These are phyloP conservation scores for Fusarium sp. DNA, from an alignment of 2,329 filamentous ascomycete genomes.

Conservation along the genomic window DNA sequence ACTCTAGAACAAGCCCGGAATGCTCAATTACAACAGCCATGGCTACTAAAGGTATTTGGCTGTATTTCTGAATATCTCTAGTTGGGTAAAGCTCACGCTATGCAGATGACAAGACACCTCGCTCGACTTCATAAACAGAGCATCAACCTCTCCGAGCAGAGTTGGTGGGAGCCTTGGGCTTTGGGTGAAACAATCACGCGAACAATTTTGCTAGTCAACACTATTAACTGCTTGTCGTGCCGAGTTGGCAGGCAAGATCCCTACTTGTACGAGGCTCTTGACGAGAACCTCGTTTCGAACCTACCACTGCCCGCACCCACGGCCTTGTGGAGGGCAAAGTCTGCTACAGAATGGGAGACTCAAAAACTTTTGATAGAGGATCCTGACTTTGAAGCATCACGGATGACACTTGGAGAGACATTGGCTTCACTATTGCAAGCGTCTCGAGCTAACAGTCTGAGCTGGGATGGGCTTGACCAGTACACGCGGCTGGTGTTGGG, in stretches of 20 bases:
- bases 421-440: neutral
- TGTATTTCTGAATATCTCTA: no score
- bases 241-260: neutral
- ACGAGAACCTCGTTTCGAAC: neutral
- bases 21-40: neutral
- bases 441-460: neutral
- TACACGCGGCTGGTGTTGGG: neutral
- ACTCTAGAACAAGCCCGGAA: neutral
- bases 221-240: neutral
- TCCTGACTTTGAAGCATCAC: neutral
- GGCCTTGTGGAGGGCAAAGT: neutral
- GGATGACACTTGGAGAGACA: neutral
- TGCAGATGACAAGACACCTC: neutral
- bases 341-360: neutral
- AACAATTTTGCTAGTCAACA: neutral
- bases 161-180: neutral
- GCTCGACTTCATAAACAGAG: neutral
- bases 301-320: neutral
- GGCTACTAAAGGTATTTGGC: neutral
- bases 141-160: neutral
- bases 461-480: neutral
- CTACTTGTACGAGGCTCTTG: neutral
- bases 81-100: no score
- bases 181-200: neutral
- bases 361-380: neutral